phyloP scores from a whole-genome alignment of 169 alveolate genomes.

The Cryptosporidium sp. region DNA sequence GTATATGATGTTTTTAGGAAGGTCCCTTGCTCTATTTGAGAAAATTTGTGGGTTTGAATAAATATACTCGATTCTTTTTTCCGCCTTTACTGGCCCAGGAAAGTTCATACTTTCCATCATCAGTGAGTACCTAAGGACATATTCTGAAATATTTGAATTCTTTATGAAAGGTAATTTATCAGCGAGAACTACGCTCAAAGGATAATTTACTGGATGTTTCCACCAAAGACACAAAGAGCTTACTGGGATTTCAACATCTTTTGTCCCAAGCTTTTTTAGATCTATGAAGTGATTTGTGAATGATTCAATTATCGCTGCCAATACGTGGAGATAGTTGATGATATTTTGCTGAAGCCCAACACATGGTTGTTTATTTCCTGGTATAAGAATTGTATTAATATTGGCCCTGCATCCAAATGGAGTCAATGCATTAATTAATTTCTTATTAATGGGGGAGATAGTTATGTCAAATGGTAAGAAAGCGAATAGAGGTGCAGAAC shows the following conservation, averaged over 20 bases:
- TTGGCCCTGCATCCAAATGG: conserved; percentile 40
- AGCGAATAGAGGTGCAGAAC: conserved; percentile 63
- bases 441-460: conserved; percentile 47
- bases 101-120: conserved; percentile 54
- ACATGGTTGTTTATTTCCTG: conserved; percentile 21
- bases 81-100: conserved; percentile 41
- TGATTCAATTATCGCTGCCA: conserved; percentile 52
- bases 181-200: conserved; percentile 19
- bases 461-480: conserved; percentile 51
- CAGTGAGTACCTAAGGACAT: conserved; percentile 19
- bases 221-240: conserved; percentile 55
- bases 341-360: conserved; percentile 38
- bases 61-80: conserved; percentile 52
- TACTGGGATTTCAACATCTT: conserved; percentile 17
- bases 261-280: conserved; percentile 4
- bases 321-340: conserved; percentile 49
- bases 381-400: not conserved
- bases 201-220: conserved; percentile 47
- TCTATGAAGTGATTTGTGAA: conserved; percentile 35
- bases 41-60: conserved; percentile 35
- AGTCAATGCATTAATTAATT: not conserved
- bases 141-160: conserved; percentile 20
- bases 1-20: conserved; percentile 29
- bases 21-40: conserved; percentile 58
- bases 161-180: conserved; percentile 51